Evolutionary conservation across 495 filamentous ascomycete species (phyloP).

Genomic region (Sordaria brevicollis): DNA sequence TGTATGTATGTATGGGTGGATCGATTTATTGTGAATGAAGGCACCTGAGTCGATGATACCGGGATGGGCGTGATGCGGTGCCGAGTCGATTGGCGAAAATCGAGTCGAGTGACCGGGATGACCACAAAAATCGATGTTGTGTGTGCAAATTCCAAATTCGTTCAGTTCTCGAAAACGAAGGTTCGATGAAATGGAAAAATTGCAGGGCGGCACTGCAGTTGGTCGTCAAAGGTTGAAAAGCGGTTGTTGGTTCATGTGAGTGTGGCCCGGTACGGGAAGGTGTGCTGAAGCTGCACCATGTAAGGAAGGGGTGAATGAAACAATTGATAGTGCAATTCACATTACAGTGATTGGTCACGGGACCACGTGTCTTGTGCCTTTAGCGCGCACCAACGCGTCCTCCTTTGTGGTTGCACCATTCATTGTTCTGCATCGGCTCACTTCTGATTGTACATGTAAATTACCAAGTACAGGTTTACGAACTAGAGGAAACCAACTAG

Average conservation of each 20-base stretch:
- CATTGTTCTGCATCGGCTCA: background rate
- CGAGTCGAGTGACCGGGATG: background rate
- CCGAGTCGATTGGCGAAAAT: background rate
- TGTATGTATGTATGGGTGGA: background rate
- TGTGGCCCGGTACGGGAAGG: background rate
- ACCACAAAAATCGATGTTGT: background rate
- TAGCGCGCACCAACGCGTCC: slow-evolving; percentile 4
- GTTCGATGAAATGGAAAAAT: background rate
- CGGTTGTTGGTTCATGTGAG: background rate
- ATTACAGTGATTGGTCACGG: background rate
- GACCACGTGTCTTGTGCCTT: background rate
- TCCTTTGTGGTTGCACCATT: background rate
- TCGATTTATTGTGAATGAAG: background rate
- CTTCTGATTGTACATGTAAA: background rate
- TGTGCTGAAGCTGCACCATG: background rate
- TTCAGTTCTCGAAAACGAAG: background rate
- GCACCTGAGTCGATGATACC: background rate
- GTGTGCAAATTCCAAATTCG: background rate
- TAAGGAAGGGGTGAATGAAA: background rate
- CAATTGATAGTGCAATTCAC: background rate
- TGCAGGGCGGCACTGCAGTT: background rate
- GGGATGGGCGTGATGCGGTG: background rate
- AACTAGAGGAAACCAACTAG: background rate
- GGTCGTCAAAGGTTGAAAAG: background rate
- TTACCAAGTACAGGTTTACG: background rate